Percentiles rank a stretch among this genome's conserved stretches.
phyloP scores from a whole-genome alignment of 1,139 yeast genomes.

The Yamadazyma blattariae region DNA sequence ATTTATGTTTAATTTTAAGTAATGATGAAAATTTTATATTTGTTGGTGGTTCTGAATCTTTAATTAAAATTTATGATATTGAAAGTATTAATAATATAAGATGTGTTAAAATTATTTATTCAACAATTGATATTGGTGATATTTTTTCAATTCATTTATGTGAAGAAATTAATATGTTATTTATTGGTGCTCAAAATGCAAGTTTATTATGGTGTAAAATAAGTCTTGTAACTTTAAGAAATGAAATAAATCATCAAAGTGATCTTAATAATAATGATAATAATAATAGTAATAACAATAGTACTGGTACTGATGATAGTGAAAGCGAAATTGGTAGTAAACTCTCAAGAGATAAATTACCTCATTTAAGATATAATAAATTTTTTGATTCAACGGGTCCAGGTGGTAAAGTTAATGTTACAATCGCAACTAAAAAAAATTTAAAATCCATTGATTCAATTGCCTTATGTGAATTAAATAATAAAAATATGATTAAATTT shows the following conservation, averaged over 20 bases:
- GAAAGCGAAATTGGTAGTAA: background rate
- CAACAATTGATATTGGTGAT: conserved; percentile 88
- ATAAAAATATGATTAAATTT: conserved; percentile 63
- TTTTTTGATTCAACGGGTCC: conserved; percentile 93
- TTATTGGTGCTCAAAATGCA: conserved; percentile 91
- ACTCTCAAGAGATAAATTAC: conserved; percentile 44
- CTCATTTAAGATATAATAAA: conserved; percentile 77
- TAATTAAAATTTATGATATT: conserved; percentile 81
- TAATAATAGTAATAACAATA: background rate
- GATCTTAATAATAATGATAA: background rate
- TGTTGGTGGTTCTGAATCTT: conserved; percentile 88
- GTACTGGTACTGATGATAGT: background rate
- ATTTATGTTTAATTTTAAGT: conserved; percentile 63
- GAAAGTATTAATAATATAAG: conserved; percentile 15
- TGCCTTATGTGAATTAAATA: conserved; percentile 62
- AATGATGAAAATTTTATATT: conserved; percentile 62
- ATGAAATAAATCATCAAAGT: background rate
- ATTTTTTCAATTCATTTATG: conserved; percentile 82
- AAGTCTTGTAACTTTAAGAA: conserved; percentile 7
- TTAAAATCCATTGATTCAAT: conserved; percentile 11
- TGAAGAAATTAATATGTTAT: conserved; percentile 56
- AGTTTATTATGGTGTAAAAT: conserved; percentile 70
- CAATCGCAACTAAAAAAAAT: conserved; percentile 17
- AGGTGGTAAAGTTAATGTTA: conserved; percentile 54
- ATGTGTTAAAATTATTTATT: conserved; percentile 68